These are phyloP conservation scores for Magnolia sinica DNA, from an alignment of 164 flowering plant species.

Conservation along the genomic window DNA sequence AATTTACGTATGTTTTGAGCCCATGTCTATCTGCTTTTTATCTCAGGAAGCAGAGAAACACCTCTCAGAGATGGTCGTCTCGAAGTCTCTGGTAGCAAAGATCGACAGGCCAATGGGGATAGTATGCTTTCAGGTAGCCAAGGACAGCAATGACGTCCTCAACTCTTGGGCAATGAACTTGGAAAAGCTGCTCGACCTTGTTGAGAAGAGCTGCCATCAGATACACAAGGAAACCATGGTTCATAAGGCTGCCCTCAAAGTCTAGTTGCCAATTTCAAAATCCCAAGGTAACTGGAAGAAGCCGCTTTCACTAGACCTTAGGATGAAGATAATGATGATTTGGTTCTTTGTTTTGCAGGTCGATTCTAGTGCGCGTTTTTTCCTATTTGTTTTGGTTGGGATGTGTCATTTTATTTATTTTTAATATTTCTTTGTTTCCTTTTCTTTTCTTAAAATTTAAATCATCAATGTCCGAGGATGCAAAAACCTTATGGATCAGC, in stretches of 20 bases:
- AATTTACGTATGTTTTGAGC: too few species aligned
- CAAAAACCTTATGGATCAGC: too few species aligned
- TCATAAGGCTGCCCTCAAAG: conserved; percentile 76
- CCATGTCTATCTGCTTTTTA: background rate
- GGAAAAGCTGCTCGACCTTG: conserved; percentile 93
- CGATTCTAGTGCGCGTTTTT: background rate
- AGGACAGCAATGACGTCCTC: conserved; percentile 86
- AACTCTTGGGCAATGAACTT: conserved; percentile 91
- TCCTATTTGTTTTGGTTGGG: background rate
- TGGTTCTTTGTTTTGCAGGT: background rate
- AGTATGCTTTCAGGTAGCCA: conserved; percentile 67
- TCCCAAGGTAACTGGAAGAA: background rate
- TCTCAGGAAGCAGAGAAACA: conserved; percentile 91
- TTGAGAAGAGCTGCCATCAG: conserved; percentile 98
- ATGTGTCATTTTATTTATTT: too few species aligned
- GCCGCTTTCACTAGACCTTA: background rate
- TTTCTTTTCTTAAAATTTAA: too few species aligned
- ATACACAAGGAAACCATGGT: conserved; percentile 98
- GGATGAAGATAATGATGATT: background rate
- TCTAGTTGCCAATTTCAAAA: conserved; percentile 20
- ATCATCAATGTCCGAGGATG: too few species aligned
- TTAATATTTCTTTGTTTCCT: too few species aligned
- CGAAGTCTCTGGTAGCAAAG: conserved; percentile 80
- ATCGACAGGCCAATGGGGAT: conserved; percentile 85
- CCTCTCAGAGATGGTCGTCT: conserved; percentile 90